Evolutionary conservation across 768 basidiomycete genomes (phyloP).

Genomic region (Xanthoconium stramineum): DNA sequence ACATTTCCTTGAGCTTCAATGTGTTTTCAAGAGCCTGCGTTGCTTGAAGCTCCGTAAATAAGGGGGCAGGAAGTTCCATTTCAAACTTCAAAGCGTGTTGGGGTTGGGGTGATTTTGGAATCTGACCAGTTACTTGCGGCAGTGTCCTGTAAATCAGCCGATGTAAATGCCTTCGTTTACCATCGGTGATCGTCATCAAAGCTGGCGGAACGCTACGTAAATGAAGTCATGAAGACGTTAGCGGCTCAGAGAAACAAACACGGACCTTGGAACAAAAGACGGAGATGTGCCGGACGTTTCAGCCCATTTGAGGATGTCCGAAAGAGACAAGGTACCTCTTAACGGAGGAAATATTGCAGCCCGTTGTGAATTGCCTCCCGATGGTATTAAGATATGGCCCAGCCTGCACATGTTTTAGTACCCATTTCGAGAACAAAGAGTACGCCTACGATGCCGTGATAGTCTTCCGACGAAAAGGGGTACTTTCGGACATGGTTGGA

Average conservation of each 20-base stretch:
- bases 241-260: background rate
- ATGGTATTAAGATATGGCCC: constrained; percentile 57
- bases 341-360: constrained; percentile 48
- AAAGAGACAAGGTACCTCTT: constrained; percentile 37
- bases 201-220: constrained; percentile 37
- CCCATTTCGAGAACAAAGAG: background rate
- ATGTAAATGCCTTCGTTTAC: constrained; percentile 37
- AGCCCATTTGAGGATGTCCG: constrained; percentile 47
- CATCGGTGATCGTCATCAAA: constrained; percentile 29
- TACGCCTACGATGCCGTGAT: constrained; percentile 40
- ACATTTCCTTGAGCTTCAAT: background rate
- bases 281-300: constrained; percentile 29
- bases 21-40: background rate
- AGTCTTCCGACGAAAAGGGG: constrained; percentile 11
- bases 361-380: constrained; percentile 32
- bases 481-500: background rate
- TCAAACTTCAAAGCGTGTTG: constrained; percentile 39
- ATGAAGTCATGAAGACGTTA: constrained; percentile 5
- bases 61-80: constrained; percentile 25
- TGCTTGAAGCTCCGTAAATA: background rate
- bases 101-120: constrained; percentile 1
- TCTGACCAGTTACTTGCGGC: constrained; percentile 12
- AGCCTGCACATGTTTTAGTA: constrained; percentile 36
- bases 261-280: constrained; percentile 54
- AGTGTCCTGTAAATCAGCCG: constrained; percentile 48